phyloP scores from a whole-genome alignment of 2,329 filamentous ascomycete species.

The Metarhizium album region DNA sequence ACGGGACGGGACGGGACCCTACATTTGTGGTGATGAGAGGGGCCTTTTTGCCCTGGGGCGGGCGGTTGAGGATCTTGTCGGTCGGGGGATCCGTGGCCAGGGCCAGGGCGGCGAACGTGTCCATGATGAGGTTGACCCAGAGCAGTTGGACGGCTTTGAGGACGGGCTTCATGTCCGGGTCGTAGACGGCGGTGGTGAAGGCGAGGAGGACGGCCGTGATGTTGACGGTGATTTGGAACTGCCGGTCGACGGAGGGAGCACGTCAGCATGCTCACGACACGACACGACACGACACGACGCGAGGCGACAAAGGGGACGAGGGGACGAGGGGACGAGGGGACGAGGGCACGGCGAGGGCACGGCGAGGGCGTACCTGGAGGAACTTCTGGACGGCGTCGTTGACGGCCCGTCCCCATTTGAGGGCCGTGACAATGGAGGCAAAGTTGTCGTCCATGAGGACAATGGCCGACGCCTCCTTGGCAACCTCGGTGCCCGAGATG shows the following conservation, averaged over 20 bases:
- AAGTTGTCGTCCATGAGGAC: conserved; percentile 60
- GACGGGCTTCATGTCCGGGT: conserved; percentile 43
- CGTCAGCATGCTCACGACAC: background rate
- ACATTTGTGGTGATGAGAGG: conserved; percentile 52
- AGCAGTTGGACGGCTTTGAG: conserved; percentile 56
- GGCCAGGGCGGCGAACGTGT: conserved; percentile 55
- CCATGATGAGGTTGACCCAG: conserved; percentile 63
- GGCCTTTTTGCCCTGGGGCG: conserved; percentile 50
- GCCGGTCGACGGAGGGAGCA: background rate
- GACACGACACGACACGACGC: no score
- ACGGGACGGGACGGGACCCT: conserved; percentile 24
- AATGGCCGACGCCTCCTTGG: conserved; percentile 58
- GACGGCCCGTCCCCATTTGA: conserved; percentile 58
- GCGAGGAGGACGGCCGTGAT: conserved; percentile 57
- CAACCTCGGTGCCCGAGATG: conserved; percentile 54
- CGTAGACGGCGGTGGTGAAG: conserved; percentile 51
- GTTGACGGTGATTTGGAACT: conserved; percentile 61
- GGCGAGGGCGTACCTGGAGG: conserved; percentile 34
- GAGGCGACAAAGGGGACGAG: no score
- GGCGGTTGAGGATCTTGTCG: conserved; percentile 43
- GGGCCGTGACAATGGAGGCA: conserved; percentile 52
- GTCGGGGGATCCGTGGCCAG: conserved; percentile 54
- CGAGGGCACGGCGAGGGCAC: background rate
- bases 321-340: no score
- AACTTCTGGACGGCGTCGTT: conserved; percentile 61